A percentile compares a stretch with the other conserved stretches of the same genome.
phyloP scores from a whole-genome alignment of 2,329 filamentous ascomycete species.

The Lasiodiplodia hormozganensis region DNA sequence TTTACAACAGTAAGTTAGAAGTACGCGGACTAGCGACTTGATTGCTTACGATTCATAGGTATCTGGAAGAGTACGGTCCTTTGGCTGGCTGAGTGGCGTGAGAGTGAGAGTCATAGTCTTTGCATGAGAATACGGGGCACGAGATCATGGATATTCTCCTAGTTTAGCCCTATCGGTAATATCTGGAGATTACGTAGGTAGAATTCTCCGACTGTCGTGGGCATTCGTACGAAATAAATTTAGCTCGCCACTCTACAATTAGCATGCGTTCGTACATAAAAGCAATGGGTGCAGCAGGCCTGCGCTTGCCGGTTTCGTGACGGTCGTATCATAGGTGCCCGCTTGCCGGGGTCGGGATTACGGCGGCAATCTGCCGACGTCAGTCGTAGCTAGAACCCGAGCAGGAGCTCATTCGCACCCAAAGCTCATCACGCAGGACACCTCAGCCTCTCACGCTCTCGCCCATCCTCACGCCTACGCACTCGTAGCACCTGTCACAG shows the following conservation, averaged over 20 bases:
- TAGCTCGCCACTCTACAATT: constrained; percentile 1
- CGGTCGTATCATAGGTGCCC: background rate
- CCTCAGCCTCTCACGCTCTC: background rate
- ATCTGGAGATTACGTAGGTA: background rate
- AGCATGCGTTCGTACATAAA: background rate
- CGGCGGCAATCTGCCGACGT: constrained; percentile 12
- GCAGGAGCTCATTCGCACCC: background rate
- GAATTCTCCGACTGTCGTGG: background rate
- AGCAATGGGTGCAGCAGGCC: background rate
- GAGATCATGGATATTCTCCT: constrained; percentile 6
- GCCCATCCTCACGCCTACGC: background rate
- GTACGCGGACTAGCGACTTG: background rate
- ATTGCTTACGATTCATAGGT: constrained; percentile 38
- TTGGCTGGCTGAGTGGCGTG: constrained; percentile 23
- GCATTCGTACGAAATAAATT: background rate
- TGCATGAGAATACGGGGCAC: constrained; percentile 15
- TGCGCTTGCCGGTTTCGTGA: background rate
- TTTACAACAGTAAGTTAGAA: constrained; percentile 52
- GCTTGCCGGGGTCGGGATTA: background rate
- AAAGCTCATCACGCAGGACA: background rate
- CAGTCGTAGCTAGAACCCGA: background rate
- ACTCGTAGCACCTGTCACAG: background rate
- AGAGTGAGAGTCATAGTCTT: background rate
- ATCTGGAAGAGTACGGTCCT: constrained; percentile 54
- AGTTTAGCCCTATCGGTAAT: background rate